Conservation (phyloP, 75 land plant genomes). For the Larix kaempferi region DNA sequence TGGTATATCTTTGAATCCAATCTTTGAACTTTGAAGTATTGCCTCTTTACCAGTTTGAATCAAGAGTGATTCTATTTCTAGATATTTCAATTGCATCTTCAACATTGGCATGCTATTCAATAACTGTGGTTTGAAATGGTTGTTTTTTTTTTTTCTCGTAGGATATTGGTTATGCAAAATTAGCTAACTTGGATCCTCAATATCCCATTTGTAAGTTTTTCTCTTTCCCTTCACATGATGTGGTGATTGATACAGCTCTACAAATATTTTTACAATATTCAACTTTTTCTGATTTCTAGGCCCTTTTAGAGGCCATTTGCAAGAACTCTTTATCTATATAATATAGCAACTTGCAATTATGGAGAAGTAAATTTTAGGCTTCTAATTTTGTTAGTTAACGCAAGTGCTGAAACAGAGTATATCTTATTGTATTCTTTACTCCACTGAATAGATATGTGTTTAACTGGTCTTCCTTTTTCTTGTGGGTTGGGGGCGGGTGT, state of each 20-base stretch:
- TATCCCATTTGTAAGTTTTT: constrained; percentile 64
- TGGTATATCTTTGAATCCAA: no score
- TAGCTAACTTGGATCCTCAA: constrained; percentile 70
- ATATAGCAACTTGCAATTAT: background rate
- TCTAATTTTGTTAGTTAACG: background rate
- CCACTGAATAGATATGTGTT: background rate
- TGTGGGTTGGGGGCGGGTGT: background rate
- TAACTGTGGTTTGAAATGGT: no score
- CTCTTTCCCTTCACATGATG: no score
- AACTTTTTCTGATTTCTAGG: background rate
- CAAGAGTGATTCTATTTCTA: no score
- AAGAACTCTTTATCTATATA: background rate
- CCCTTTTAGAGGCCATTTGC: background rate
- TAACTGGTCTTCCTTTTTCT: background rate
- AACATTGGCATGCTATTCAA: no score
- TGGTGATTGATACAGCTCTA: no score
- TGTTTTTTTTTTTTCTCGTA: background rate
- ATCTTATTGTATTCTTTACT: background rate
- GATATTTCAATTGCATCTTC: no score
- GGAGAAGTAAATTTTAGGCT: background rate
- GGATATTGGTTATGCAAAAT: constrained; percentile 77
- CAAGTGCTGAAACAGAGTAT: background rate
- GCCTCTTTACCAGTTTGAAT: no score
- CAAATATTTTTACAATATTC: no score
- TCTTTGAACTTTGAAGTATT: no score